Evolutionary conservation across 1,139 yeast genomes (phyloP).

Genomic region (Hemisphaericaspora xylofermentans): DNA sequence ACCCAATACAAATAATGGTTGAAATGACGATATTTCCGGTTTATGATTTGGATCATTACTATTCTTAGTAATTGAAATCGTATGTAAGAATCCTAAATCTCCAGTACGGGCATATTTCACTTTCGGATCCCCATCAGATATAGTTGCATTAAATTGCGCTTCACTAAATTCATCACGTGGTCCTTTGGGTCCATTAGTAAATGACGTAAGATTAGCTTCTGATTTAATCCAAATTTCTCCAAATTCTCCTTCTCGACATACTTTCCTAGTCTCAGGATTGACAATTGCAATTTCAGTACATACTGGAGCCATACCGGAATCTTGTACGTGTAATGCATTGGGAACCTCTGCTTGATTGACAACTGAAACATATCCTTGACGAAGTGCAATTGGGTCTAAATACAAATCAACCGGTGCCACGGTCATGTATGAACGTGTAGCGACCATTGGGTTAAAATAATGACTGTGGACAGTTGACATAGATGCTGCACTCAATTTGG

Average conservation of each 20-base stretch:
- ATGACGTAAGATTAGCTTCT: slow-evolving; percentile 72
- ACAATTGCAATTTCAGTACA: slow-evolving; percentile 93
- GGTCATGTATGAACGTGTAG: slow-evolving; percentile 84
- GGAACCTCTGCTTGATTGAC: slow-evolving; percentile 72
- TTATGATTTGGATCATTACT: neutral
- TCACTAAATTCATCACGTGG: slow-evolving; percentile 40
- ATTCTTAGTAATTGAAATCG: slow-evolving; percentile 52
- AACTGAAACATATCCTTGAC: slow-evolving; percentile 82
- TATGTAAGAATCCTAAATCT: slow-evolving; percentile 88
- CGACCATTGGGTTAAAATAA: slow-evolving; percentile 75
- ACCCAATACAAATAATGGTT: slow-evolving; percentile 83
- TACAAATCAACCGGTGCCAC: slow-evolving; percentile 86
- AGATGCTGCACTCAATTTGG: slow-evolving; percentile 67
- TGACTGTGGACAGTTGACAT: slow-evolving; percentile 80
- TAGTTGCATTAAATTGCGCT: slow-evolving; percentile 53
- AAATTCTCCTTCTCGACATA: slow-evolving; percentile 89
- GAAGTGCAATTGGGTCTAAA: slow-evolving; percentile 82
- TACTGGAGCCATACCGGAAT: slow-evolving; percentile 94
- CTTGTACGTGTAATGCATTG: slow-evolving; percentile 76
- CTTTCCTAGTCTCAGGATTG: slow-evolving; percentile 80
- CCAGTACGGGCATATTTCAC: slow-evolving; percentile 82
- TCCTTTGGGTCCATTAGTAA: slow-evolving; percentile 56
- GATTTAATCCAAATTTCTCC: slow-evolving; percentile 98
- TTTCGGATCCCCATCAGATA: slow-evolving; percentile 61
- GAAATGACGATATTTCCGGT: slow-evolving; percentile 47